phyloP scores from a whole-genome alignment of 2,329 filamentous ascomycete genomes.

The Coniosporium tulheliwenetii region DNA sequence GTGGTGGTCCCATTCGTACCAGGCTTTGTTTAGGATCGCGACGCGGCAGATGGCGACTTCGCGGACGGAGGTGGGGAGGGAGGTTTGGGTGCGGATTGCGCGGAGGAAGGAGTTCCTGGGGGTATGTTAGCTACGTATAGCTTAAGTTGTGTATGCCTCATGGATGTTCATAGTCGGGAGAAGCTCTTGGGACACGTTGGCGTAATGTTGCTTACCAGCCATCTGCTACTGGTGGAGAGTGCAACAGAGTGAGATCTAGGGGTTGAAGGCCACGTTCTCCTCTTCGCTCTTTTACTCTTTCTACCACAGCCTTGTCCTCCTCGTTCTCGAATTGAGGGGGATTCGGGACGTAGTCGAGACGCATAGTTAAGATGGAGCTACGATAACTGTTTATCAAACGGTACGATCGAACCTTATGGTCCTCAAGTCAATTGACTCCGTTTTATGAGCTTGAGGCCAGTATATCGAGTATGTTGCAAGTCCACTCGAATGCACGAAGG shows the following conservation, averaged over 20 bases:
- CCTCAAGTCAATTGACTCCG: too few species aligned
- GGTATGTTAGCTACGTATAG: not conserved
- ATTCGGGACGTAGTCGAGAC: conserved; percentile 36
- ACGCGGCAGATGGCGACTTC: conserved; percentile 73
- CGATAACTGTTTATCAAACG: too few species aligned
- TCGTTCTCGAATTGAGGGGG: conserved; percentile 29
- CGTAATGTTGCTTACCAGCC: conserved; percentile 26
- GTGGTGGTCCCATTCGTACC: conserved; percentile 77
- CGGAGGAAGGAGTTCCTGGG: conserved; percentile 38
- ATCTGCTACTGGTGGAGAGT: conserved; percentile 38
- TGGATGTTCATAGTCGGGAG: not conserved
- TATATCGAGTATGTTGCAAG: too few species aligned
- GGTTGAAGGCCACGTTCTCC: conserved; percentile 30
- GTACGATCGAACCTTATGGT: too few species aligned
- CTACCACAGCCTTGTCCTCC: conserved; percentile 34
- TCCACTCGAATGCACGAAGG: too few species aligned
- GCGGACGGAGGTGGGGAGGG: conserved; percentile 37
- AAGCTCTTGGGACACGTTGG: not conserved
- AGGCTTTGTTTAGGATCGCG: conserved; percentile 63
- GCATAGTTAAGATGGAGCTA: conserved; percentile 25
- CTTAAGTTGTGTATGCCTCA: too few species aligned
- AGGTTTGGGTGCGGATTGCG: conserved; percentile 37
- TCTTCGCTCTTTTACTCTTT: conserved; percentile 34
- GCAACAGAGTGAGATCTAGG: conserved; percentile 37
- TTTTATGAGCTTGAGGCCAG: too few species aligned